Conservation (phyloP, 2,329 filamentous ascomycete species). For the Emmonsia crescens region DNA sequence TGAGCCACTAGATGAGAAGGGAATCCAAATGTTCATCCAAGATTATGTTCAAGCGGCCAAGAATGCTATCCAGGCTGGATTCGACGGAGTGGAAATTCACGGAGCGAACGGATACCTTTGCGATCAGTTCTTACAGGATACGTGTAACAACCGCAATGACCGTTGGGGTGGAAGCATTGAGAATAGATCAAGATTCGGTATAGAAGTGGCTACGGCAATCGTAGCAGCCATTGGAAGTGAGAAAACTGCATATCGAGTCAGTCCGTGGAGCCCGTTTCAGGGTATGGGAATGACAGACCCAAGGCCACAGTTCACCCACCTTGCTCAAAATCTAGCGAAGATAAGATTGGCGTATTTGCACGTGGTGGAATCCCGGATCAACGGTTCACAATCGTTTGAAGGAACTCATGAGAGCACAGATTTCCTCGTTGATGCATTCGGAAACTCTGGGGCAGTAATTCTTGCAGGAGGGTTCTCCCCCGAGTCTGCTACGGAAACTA, state of each 20-base stretch:
- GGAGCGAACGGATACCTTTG: constrained; percentile 41
- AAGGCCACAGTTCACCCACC: constrained; percentile 50
- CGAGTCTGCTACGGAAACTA: constrained; percentile 30
- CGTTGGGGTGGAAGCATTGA: constrained; percentile 42
- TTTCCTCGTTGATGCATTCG: constrained; percentile 36
- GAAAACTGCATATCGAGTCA: constrained; percentile 37
- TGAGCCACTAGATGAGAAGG: constrained; percentile 25
- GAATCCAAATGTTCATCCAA: constrained; percentile 33
- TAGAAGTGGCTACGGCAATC: constrained; percentile 41
- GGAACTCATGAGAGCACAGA: constrained; percentile 7
- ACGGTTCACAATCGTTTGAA: constrained; percentile 20
- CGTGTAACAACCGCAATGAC: constrained; percentile 39
- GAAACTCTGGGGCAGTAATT: constrained; percentile 36
- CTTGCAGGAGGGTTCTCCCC: constrained; percentile 40
- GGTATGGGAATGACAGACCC: constrained; percentile 51
- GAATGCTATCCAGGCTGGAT: constrained; percentile 46
- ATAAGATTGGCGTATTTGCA: constrained; percentile 52
- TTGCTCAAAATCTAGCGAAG: constrained; percentile 41
- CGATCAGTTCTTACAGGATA: constrained; percentile 42
- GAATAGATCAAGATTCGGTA: constrained; percentile 42
- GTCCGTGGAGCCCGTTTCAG: constrained; percentile 32
- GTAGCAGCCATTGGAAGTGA: constrained; percentile 36
- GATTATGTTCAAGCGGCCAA: constrained; percentile 37
- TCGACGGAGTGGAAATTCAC: constrained; percentile 43
- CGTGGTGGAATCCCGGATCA: constrained; percentile 47